Conservation (phyloP, 805 yeast genomes). For the Kluyveromyces starmeri region DNA sequence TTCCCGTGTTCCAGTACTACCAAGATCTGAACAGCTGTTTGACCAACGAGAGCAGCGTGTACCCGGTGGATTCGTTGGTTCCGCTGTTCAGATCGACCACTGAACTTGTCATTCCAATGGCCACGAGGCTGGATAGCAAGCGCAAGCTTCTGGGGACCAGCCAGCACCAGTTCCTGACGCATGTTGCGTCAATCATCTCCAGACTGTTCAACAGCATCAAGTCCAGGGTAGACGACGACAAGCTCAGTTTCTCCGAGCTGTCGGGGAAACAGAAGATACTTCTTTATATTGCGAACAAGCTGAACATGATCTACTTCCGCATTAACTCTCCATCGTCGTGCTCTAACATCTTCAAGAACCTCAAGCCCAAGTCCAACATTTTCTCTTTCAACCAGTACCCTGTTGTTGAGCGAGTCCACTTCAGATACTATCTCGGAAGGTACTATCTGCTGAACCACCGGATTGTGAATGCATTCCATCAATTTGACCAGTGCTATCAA, state of each 20-base stretch:
- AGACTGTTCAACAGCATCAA: conserved; percentile 54
- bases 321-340: conserved; percentile 31
- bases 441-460: conserved; percentile 47
- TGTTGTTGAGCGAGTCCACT: conserved; percentile 42
- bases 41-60: conserved; percentile 25
- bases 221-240: conserved; percentile 32
- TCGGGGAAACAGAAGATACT: conserved; percentile 39
- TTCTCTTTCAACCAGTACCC: conserved; percentile 38
- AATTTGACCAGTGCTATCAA: conserved; percentile 46
- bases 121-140: conserved; percentile 17
- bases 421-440: conserved; percentile 46
- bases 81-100: conserved; percentile 20
- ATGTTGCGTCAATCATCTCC: conserved; percentile 45
- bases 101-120: conserved; percentile 30
- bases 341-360: conserved; percentile 30
- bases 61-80: conserved; percentile 28
- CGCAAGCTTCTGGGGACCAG: conserved; percentile 12
- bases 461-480: conserved; percentile 41
- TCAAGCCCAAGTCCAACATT: conserved; percentile 49
- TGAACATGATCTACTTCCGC: conserved; percentile 49
- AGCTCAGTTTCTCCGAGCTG: conserved; percentile 8
- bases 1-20: conserved; percentile 35
- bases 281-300: conserved; percentile 42
- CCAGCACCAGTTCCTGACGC: conserved; percentile 34
- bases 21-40: conserved; percentile 39